Conservation (phyloP, 2,329 filamentous ascomycete species). For the Claviceps citrina region DNA sequence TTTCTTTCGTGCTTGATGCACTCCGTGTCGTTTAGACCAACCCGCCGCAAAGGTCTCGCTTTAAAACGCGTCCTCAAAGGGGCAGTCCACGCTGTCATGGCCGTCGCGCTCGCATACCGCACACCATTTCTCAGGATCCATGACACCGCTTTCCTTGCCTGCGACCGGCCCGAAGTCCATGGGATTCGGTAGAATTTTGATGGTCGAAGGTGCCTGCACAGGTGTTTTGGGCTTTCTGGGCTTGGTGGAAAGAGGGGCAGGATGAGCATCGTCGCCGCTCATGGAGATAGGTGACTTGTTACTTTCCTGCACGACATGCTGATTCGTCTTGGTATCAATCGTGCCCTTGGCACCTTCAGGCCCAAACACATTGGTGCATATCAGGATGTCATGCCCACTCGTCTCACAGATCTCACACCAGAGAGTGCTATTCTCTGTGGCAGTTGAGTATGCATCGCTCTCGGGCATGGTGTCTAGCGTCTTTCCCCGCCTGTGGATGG, state of each 20-base stretch:
- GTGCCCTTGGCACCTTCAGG: conserved; percentile 23
- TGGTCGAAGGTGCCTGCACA: conserved; percentile 21
- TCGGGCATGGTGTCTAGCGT: conserved; percentile 56
- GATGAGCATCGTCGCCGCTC: conserved; percentile 28
- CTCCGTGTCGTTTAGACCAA: not conserved
- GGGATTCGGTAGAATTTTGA: conserved; percentile 41
- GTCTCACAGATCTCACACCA: conserved; percentile 97
- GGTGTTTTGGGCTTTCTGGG: conserved; percentile 27
- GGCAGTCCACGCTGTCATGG: conserved; percentile 90
- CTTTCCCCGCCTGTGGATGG: conserved; percentile 16
- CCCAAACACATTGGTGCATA: conserved; percentile 80
- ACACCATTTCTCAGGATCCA: conserved; percentile 88
- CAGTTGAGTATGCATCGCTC: conserved; percentile 52
- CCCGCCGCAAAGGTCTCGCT: not conserved
- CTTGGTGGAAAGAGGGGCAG: conserved; percentile 38
- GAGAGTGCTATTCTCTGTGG: conserved; percentile 56
- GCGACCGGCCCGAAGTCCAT: conserved; percentile 55
- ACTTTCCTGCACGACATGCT: conserved; percentile 21
- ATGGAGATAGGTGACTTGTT: conserved; percentile 25
- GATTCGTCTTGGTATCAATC: conserved; percentile 17
- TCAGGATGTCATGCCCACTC: conserved; percentile 80
- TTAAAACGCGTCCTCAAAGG: conserved; percentile 67
- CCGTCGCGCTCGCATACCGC: conserved; percentile 91
- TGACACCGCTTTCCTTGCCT: conserved; percentile 60
- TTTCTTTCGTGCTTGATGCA: not conserved